Percentiles rank a stretch among this genome's conserved stretches.
Conservation (phyloP, 768 basidiomycete genomes). For the Pleurotus citrinopileatus region DNA sequence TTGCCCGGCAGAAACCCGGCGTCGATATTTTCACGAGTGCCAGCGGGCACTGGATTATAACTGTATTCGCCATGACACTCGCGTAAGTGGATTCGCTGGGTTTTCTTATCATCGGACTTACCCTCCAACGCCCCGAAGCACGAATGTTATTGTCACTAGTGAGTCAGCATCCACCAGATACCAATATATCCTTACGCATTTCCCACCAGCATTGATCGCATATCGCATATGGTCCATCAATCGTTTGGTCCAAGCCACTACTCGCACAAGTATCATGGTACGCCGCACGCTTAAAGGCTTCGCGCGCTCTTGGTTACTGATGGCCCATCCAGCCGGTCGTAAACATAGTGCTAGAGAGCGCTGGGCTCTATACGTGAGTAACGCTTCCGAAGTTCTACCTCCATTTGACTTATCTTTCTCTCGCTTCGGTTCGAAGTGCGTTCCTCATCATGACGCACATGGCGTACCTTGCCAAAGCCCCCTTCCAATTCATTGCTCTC, state of each 20-base stretch:
- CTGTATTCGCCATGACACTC: constrained; percentile 2
- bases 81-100: background rate
- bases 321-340: background rate
- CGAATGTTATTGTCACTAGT: constrained; percentile 2
- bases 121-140: background rate
- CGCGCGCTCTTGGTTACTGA: background rate
- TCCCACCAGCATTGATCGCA: background rate
- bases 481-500: constrained; percentile 1
- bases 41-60: constrained; percentile 5
- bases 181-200: background rate
- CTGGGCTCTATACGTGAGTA: constrained; percentile 6
- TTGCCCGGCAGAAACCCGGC: background rate
- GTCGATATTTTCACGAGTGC: constrained; percentile 7
- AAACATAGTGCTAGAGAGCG: constrained; percentile 5
- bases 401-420: background rate
- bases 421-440: background rate
- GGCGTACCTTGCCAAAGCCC: constrained; percentile 4
- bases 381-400: background rate
- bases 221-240: constrained; percentile 8
- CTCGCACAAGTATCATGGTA: constrained; percentile 5
- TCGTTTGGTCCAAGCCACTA: background rate
- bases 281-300: background rate
- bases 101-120: background rate
- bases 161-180: background rate
- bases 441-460: constrained; percentile 5